Base-by-base conservation (phyloP, 495 filamentous ascomycete genomes). In the Aspergillus coremiiformis region DNA sequence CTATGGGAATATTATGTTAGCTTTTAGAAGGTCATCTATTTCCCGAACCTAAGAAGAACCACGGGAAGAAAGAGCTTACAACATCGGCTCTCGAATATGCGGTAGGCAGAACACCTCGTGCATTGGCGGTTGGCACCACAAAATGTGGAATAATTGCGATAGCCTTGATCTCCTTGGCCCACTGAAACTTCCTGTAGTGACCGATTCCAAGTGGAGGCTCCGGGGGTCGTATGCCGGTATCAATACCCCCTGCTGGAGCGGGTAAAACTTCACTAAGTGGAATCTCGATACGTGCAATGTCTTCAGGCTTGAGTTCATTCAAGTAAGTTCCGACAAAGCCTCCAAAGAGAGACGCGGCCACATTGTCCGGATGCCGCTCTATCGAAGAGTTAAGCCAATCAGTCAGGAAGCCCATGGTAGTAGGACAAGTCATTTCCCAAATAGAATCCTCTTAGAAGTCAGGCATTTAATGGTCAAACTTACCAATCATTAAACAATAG, bases 311-410 rank as follows among this genome's bases (percentile, higher is more conserved):
- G 49, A 97, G 78, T 49, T 94, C 90, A 68, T 90, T 94, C 41
- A 96, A 78, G 57, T 96, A 96, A 8, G 90, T 94, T 24, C 93
- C 93, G 14, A 96, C 87, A 62, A 98, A 96, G n/a, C 93, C 93
- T 41, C 93, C 93, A 63, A 90, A 96, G 23, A 96, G 78, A 1
- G 92, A 90, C 0, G 93, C 93, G 53, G 89, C 94, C 27, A 98
- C 88, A 59, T 98, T 97, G 72, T 98, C 93, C 4, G 93, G 93
- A 69, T 98, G 93, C 23, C 92, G 84, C 68, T 97, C 92, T 79
- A 60, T 39, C 21, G 27, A 39, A 46, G 10, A 37, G 45, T n/a
- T 59, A 47, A 63, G 55, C 49, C 20, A 29, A 56, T 41, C 8
- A 41, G 37, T 21, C 3, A 2, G 11, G 17, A 21, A 21, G 17